A percentile compares a stretch with the other conserved stretches of the same genome.
Conservation (phyloP, 225 moss, liverwort and hornwort genomes). For the Pleurozium schreberi region DNA sequence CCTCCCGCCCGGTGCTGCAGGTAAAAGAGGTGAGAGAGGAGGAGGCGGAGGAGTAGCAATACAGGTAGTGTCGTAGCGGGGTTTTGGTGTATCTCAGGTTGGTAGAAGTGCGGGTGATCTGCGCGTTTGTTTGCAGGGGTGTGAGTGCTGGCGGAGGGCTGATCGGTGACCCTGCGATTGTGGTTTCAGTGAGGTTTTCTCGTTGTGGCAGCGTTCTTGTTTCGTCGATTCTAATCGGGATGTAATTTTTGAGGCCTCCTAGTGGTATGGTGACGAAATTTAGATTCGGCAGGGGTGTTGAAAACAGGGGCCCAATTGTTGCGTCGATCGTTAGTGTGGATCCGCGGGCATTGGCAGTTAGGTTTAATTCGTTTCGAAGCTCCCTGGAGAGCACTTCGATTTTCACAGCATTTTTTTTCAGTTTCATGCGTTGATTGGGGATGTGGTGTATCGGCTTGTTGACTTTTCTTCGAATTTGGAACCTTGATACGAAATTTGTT, state of each 20-base stretch:
- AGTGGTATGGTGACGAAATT: background rate
- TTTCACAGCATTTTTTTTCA: background rate
- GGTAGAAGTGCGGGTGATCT: background rate
- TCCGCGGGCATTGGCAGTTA: background rate
- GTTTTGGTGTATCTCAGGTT: background rate
- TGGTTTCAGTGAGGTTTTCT: background rate
- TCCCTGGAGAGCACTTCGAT: background rate
- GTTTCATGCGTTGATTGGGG: background rate
- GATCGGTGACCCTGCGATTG: background rate
- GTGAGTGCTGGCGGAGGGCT: background rate
- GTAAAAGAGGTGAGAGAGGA: background rate
- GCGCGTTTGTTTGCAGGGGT: background rate
- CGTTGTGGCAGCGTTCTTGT: background rate
- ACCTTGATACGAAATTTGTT: background rate
- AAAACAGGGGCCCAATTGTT: background rate
- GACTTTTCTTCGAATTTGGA: background rate
- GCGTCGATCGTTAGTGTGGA: conserved; percentile 5
- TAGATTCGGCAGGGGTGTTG: background rate
- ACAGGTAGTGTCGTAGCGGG: background rate
- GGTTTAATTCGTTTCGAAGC: background rate
- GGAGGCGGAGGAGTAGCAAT: background rate
- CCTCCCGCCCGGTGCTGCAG: background rate
- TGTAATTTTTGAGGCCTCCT: background rate
- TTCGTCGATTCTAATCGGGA: background rate
- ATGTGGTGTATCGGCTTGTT: background rate